Percentiles rank a stretch among this genome's conserved stretches.
Conservation (phyloP, 2,329 filamentous ascomycete species). For the Colletotrichum sp. region DNA sequence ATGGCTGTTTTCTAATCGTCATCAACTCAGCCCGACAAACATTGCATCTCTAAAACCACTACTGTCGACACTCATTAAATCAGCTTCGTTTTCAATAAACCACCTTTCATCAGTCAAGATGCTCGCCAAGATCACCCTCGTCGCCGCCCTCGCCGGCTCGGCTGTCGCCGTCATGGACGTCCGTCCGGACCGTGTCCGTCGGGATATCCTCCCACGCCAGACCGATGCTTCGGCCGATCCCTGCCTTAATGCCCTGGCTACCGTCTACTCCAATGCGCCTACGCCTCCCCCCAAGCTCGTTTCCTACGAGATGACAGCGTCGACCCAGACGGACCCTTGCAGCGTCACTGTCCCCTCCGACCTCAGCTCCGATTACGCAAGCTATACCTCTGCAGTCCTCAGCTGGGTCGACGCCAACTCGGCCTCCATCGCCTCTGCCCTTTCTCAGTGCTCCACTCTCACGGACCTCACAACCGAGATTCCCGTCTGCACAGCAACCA, state of each 20-base stretch:
- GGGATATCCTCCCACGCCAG: constrained; percentile 27
- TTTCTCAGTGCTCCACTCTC: constrained; percentile 29
- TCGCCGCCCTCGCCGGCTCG: constrained; percentile 26
- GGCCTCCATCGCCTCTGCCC: constrained; percentile 22
- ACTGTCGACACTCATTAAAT: not conserved
- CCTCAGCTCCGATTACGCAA: constrained; percentile 21
- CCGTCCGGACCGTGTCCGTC: constrained; percentile 15
- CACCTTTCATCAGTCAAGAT: constrained; percentile 20
- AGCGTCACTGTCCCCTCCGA: constrained; percentile 24
- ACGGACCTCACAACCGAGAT: constrained; percentile 12
- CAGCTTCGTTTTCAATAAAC: not conserved
- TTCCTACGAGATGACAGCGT: constrained; percentile 21
- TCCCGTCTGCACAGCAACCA: not conserved
- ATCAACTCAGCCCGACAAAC: not conserved
- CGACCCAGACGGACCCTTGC: constrained; percentile 28
- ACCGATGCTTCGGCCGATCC: constrained; percentile 18
- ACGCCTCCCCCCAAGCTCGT: constrained; percentile 25
- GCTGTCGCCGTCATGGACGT: constrained; percentile 22
- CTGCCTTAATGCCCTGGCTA: constrained; percentile 23
- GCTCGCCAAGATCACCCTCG: constrained; percentile 25
- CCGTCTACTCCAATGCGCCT: constrained; percentile 26
- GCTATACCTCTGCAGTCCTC: constrained; percentile 24
- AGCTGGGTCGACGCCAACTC: constrained; percentile 28
- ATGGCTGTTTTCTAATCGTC: not conserved
- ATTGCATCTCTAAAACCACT: not conserved